Evolutionary conservation across 768 basidiomycete genomes (phyloP).

Genomic region (Lactarius vividus): DNA sequence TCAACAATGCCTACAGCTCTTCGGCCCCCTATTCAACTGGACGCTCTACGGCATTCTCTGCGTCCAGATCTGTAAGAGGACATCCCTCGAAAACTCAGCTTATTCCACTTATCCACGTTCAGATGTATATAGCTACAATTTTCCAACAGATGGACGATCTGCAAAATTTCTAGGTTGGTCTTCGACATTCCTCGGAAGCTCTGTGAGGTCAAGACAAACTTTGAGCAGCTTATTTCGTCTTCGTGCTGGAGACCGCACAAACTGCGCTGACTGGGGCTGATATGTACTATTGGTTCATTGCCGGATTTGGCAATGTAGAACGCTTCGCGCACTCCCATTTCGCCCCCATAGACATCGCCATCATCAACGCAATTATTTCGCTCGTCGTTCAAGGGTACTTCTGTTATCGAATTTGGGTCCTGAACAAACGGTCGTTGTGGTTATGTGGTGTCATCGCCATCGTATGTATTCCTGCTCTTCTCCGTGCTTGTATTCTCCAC

Average conservation of each 20-base stretch:
- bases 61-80: neutral
- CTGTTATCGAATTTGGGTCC: neutral
- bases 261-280: neutral
- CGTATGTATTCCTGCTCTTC: neutral
- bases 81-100: neutral
- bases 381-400: neutral
- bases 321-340: neutral
- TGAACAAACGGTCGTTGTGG: neutral
- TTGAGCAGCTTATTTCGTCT: neutral
- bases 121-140: neutral
- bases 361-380: neutral
- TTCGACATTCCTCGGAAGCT: neutral
- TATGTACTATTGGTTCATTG: neutral
- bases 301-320: neutral
- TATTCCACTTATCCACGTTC: neutral
- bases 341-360: neutral
- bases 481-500: neutral
- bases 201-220: neutral
- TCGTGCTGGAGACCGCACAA: neutral
- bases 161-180: neutral
- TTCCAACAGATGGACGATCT: neutral
- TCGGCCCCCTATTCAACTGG: neutral
- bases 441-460: neutral
- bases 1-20: neutral
- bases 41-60: neutral